Base-by-base conservation (phyloP, 495 filamentous ascomycete genomes). In the Poronia punctata region DNA sequence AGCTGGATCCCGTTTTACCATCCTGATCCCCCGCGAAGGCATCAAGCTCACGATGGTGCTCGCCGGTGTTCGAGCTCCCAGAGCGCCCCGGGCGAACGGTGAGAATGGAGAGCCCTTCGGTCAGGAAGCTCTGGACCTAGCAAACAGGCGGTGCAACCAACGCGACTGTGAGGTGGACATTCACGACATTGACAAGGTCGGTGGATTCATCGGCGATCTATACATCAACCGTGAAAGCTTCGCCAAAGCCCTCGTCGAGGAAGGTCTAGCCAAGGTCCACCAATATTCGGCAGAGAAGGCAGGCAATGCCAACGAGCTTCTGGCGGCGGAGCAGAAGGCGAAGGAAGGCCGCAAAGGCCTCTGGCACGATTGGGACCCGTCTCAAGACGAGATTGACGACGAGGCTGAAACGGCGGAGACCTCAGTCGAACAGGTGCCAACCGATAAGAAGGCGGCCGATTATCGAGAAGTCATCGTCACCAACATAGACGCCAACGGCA, bases 171-270 rank as follows among this genome's bases (percentile, higher is more conserved):
- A 97, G 65, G 86, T 99, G 43, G 88, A 97, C 45, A 80, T 99
- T 7, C 84, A 94, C 62, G 88, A 88, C 54, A 84, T 86, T 38
- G 93, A 99, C 67, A 95, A 95, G 68, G 80, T 86, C 22, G 93
- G 93, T 50, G 93, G 90, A 39, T 99, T 99, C 70, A 95, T 99
- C 49, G 93, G 93, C 33, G 84, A 84, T 11, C 75, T 99, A 2
- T 95, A 89, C 52, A 72, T 97, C 55, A 92, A 89, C 71, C 86
- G 89, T 27, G 89, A 96, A 65, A 96, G 86, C 68, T 90, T 99
- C 64, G 86, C 92, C 50, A 95, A 94, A 67, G 57, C 87, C 8
- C 79, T 99, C 5, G 76, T 97, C 3, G 92, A 97, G 62, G 93
- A 97, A 64, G 93, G 93, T 33, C 64, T 95, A 20, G 93, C 93